Conservation (phyloP, 2,329 filamentous ascomycete species). For the Pseudovirgaria hyperparasitica region DNA sequence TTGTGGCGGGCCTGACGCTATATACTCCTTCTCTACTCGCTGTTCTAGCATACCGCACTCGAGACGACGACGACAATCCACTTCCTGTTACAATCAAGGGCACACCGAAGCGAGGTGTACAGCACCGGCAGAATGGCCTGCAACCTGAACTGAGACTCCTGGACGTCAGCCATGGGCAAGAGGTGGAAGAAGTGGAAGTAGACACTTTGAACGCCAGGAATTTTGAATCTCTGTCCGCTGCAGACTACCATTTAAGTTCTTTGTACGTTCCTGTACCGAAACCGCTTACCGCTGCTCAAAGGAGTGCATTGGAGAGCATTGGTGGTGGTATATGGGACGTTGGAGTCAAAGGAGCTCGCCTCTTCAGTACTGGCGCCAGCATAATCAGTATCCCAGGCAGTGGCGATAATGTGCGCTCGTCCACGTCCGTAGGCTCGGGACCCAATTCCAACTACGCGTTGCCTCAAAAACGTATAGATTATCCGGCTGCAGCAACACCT, state of each 20-base stretch:
- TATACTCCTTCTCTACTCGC: constrained; percentile 87
- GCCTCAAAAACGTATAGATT: constrained; percentile 19
- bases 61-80: constrained; percentile 54
- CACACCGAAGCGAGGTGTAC: constrained; percentile 52
- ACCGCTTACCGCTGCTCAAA: constrained; percentile 47
- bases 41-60: constrained; percentile 78
- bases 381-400: constrained; percentile 38
- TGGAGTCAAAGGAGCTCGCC: constrained; percentile 70
- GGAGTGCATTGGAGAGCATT: constrained; percentile 64
- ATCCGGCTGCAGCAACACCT: constrained; percentile 38
- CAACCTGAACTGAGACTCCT: constrained; percentile 86
- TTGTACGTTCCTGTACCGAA: constrained; percentile 62
- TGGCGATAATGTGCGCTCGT: constrained; percentile 22
- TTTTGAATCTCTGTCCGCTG: constrained; percentile 72
- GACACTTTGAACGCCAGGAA: constrained; percentile 77
- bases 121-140: constrained; percentile 62
- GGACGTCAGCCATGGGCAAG: constrained; percentile 68
- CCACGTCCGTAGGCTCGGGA: constrained; percentile 19
- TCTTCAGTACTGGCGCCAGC: constrained; percentile 81
- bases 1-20: constrained; percentile 91
- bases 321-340: constrained; percentile 79
- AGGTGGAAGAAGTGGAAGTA: constrained; percentile 78
- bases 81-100: constrained; percentile 37
- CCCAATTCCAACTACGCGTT: constrained; percentile 12
- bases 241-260: constrained; percentile 83